Evolutionary conservation across 2,329 filamentous ascomycete species (phyloP), one percentile per base, ranked within the genome.

Genomic region (Alternaria metachromatica): DNA sequence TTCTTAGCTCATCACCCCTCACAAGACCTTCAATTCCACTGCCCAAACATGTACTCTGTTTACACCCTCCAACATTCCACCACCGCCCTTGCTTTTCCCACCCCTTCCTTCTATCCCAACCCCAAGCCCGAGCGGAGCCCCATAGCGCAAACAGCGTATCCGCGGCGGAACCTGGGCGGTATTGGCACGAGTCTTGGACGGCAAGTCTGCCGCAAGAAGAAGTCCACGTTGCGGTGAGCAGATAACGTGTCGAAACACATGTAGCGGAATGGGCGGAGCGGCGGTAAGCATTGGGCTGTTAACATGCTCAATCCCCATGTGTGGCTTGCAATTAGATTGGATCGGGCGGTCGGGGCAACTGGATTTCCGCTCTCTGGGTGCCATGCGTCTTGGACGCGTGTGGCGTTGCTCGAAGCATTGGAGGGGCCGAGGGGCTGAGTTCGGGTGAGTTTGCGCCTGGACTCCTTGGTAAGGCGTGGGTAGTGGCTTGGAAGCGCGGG

Each of bases 151-250:
- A 33, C 33, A 21, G 18, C 20, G 8, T 9, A 37, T 51, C 13
- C 49, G 15, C 37, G 33, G 54, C 54, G 48, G 54, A 49, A 62
- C 21, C 54, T 58, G 48, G 60, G 54, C 60, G 21, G 33, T 15
- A 41, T 62, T 57, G 59, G 59, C 59, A 30, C 12, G 4, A 13
- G 30, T 30, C 60, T 63, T 63, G 60, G 60, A 54, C 54, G 54
- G 59, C 44, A 49, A 30, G 53, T 56, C 28, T 50, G 20, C 53
- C 33, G 53, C 37, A 21, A 45, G 44, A 30, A 54, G n/a, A 28
- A 13, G 49, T 33, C 25, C 10, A 15, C 30, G 53, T 45, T 51
- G 54, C 59, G 53, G 59, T 62, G 53, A 62, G 51, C n/a, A 30
- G n/a, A 33, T 18, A 41, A 41, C 23, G 44, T 41, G 28, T 54